Evolutionary conservation across 1,284 basidiomycete genomes (phyloP).

Genomic region (Leccinum variabile): DNA sequence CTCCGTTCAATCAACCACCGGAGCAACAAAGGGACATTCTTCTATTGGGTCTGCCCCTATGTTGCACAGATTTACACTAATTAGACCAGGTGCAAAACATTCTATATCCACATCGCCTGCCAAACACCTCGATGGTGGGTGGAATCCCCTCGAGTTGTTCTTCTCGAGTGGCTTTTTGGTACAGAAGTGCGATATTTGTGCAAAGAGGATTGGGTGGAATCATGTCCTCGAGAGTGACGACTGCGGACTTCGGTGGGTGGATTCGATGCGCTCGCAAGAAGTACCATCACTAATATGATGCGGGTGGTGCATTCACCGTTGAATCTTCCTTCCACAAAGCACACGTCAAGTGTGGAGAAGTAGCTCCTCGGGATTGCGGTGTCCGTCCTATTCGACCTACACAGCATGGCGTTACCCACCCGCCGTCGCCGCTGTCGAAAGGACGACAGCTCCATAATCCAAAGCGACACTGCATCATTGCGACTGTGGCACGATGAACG

Average conservation of each 20-base stretch:
- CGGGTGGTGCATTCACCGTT: conserved; percentile 10
- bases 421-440: conserved; percentile 31
- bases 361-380: conserved; percentile 76
- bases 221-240: conserved; percentile 87
- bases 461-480: conserved; percentile 32
- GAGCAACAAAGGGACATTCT: conserved; percentile 72
- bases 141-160: conserved; percentile 78
- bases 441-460: conserved; percentile 28
- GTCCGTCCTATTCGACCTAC: conserved; percentile 43
- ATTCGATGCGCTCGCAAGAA: conserved; percentile 20
- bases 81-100: conserved; percentile 71
- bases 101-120: conserved; percentile 34
- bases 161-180: conserved; percentile 67
- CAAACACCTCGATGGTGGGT: conserved; percentile 41
- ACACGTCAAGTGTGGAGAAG: conserved; percentile 81
- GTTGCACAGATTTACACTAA: conserved; percentile 83
- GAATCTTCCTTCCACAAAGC: conserved; percentile 45
- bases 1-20: conserved; percentile 55
- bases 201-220: conserved; percentile 82
- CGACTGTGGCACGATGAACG: conserved; percentile 30
- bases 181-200: conserved; percentile 80
- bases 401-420: conserved; percentile 28
- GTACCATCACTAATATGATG: conserved; percentile 18
- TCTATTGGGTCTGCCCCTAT: conserved; percentile 55
- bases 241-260: conserved; percentile 44